These are phyloP conservation scores for Fusarium stilboides DNA, from an alignment of 2,329 filamentous ascomycete genomes.

Conservation along the genomic window DNA sequence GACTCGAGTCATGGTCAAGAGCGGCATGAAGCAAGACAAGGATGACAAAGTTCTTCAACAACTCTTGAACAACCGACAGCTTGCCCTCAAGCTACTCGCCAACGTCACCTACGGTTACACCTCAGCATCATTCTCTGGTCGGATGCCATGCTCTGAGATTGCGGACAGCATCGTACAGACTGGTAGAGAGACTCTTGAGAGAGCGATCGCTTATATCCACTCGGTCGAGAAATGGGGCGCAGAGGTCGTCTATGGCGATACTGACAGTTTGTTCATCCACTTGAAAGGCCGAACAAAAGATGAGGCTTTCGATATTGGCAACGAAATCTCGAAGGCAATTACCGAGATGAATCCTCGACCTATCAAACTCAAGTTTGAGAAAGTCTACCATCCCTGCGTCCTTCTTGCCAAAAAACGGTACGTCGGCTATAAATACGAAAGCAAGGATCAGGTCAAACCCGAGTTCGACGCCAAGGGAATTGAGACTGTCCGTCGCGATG, in stretches of 20 bases:
- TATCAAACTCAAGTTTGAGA: conserved; percentile 97
- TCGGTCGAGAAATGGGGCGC: conserved; percentile 89
- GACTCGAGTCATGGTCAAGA: conserved; percentile 97
- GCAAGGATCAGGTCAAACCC: conserved; percentile 79
- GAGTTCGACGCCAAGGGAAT: conserved; percentile 99
- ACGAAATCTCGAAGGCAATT: conserved; percentile 90
- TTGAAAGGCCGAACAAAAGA: conserved; percentile 89
- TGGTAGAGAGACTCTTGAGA: conserved; percentile 93
- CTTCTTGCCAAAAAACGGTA: conserved; percentile 97
- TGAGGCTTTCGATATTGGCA: conserved; percentile 92
- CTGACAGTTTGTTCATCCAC: conserved; percentile 93
- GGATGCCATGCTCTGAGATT: conserved; percentile 98
- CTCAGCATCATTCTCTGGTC: conserved; percentile 94
- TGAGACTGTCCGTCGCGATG: conserved; percentile 95
- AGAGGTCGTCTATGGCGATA: conserved; percentile 98
- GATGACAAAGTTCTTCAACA: conserved; percentile 88
- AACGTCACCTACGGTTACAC: conserved; percentile 99
- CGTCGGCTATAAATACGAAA: conserved; percentile 97
- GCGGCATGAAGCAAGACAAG: conserved; percentile 94
- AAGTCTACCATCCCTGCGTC: conserved; percentile 96
- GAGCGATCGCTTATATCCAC: conserved; percentile 93
- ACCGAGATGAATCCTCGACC: conserved; percentile 92
- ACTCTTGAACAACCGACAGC: conserved; percentile 91
- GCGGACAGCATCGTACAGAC: conserved; percentile 99
- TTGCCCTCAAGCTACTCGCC: conserved; percentile 95